Percentiles rank a stretch among this genome's conserved stretches.
Conservation (phyloP, 2,329 filamentous ascomycete species). For the Graphilbum fragrans region DNA sequence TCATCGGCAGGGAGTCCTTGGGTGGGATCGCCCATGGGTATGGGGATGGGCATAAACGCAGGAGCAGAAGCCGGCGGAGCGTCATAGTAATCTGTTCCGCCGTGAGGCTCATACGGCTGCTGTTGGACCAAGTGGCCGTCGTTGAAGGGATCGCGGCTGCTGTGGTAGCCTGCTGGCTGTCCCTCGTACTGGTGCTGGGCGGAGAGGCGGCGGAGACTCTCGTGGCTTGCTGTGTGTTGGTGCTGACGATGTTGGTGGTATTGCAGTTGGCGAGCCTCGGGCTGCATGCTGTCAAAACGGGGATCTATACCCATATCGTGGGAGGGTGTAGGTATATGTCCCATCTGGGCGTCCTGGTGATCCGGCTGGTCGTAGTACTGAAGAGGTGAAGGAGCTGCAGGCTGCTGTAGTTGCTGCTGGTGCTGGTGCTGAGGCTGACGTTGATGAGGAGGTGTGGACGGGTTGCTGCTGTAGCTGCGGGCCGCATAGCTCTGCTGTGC, state of each 20-base stretch:
- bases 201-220: not conserved
- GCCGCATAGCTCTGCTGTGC: not conserved
- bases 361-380: conserved; percentile 22
- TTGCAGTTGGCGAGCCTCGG: not conserved
- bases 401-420: not conserved
- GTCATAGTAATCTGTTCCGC: not conserved
- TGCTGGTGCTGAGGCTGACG: not conserved
- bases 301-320: not conserved
- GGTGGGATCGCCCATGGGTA: not conserved
- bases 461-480: not conserved
- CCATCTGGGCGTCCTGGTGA: not conserved
- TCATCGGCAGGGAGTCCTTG: conserved; percentile 16
- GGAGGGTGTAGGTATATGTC: not conserved
- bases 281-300: not conserved
- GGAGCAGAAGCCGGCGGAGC: not conserved
- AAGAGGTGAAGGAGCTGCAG: conserved; percentile 22
- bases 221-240: not conserved
- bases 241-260: conserved; percentile 1
- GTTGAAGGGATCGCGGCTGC: not conserved
- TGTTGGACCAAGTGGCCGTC: not conserved
- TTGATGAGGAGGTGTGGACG: not conserved
- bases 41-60: not conserved
- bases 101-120: not conserved
- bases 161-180: not conserved
- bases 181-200: not conserved